Base-by-base conservation (phyloP, 352 stramenopile genomes). In the Pythium scleroteichum region DNA sequence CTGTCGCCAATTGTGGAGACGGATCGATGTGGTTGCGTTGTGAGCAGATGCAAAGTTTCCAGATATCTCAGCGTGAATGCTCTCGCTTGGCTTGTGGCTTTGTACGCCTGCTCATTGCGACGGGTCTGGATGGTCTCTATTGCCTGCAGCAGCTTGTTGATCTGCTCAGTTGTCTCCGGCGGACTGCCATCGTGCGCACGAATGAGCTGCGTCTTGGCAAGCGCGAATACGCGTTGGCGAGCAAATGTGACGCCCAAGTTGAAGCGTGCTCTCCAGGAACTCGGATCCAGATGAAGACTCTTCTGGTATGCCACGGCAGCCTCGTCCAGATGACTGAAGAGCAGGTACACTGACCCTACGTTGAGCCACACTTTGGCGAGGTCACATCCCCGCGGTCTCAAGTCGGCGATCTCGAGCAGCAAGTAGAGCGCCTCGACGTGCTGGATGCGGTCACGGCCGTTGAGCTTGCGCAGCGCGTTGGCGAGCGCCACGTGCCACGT, bases 21-120 rank as follows among this genome's bases (percentile, higher is more conserved):
- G 9, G 20, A 24, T 16, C 23, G 3, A 19, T 47, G 29, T 5
- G 26, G 40, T n/a, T 23, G 52, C n/a, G 20, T 53, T 55, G 38
- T 48, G 41, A 80, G 48, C 7, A 72, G 29, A 38, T 73, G 64
- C 16, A 76, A 49, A 4, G 66, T 79, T 26, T 71, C 62, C 8
- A 89, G 53, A 27, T 81, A 89, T 29, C 78, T 63, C 1, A 52
- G 59, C 2, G 79, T 89, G 64, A 89, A 89, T 2, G 38, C 29
- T 5, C 75, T 62, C 22, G 67, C 69, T n/a, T 75, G 66, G 10
- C 64, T 55, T 0, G 64, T 73, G 33, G 67, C 56, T 24, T 68
- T 64, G 49, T 76, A 81, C 5, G 68, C 73, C 6, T 44, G 56
- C 1, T 68, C 53, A 29, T 82, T 86, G 39, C 72, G 67, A 1